Conservation (phyloP, 23 red algal species). For the Gracilaria domingensis region DNA sequence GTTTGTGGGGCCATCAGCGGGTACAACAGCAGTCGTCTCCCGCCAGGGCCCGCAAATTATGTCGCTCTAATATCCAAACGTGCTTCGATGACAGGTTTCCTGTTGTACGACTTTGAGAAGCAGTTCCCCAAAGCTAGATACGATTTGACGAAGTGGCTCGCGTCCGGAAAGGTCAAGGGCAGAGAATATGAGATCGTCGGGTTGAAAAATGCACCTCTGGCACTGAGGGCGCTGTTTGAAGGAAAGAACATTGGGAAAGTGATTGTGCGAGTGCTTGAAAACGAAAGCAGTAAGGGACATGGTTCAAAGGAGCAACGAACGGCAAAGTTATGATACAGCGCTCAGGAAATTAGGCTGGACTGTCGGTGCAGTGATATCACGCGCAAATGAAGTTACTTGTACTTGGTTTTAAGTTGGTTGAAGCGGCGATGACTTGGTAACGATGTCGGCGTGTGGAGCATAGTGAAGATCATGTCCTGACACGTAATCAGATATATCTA, state of each 20-base stretch:
- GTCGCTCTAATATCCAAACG: slow-evolving; percentile 64
- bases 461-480: slow-evolving; percentile 78
- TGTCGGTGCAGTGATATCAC: background rate
- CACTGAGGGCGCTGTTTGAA: slow-evolving; percentile 67
- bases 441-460: slow-evolving; percentile 15
- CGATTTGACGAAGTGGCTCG: slow-evolving; percentile 57
- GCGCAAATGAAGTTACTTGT: background rate
- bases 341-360: background rate
- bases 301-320: background rate
- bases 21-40: slow-evolving; percentile 62
- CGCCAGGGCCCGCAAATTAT: slow-evolving; percentile 75
- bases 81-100: slow-evolving; percentile 81
- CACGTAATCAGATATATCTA: slow-evolving; percentile 89
- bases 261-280: slow-evolving; percentile 67
- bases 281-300: background rate
- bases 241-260: slow-evolving; percentile 88
- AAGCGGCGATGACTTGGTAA: slow-evolving; percentile 1
- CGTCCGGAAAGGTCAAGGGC: slow-evolving; percentile 58
- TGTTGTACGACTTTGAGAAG: slow-evolving; percentile 71
- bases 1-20: slow-evolving; percentile 82
- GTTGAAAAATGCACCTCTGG: slow-evolving; percentile 53
- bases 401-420: background rate
- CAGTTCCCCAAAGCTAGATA: slow-evolving; percentile 53
- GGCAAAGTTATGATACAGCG: slow-evolving; percentile 18
- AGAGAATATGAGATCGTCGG: slow-evolving; percentile 67